Evolutionary conservation across 2,329 filamentous ascomycete genomes (phyloP).

Genomic region (Xylaria digitata): DNA sequence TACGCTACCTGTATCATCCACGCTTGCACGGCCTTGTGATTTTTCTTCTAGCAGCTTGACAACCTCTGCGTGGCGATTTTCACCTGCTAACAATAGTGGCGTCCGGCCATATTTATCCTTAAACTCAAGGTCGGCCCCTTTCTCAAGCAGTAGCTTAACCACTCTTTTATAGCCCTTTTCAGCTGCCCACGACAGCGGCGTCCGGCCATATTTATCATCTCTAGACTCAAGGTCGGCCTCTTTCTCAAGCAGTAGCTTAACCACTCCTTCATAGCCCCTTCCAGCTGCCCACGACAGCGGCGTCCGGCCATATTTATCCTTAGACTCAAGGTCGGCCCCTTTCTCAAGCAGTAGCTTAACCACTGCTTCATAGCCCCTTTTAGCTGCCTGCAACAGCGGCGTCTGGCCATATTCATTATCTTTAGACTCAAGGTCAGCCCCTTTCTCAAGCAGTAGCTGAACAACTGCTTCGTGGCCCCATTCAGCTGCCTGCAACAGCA

Average conservation of each 20-base stretch:
- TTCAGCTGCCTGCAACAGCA: background rate
- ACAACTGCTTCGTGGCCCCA: background rate
- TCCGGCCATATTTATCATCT: background rate
- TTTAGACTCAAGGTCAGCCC: background rate
- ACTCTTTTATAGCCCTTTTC: background rate
- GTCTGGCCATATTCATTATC: background rate
- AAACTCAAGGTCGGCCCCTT: background rate
- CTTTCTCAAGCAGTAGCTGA: background rate
- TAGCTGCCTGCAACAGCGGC: background rate
- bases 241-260: background rate
- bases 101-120: background rate
- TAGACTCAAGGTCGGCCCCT: background rate
- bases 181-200: background rate
- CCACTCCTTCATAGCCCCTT: no score
- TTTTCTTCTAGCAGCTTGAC: background rate
- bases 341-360: background rate
- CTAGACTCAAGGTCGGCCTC: background rate
- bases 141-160: slow-evolving; percentile 6
- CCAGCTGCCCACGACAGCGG: background rate
- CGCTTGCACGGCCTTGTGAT: no score
- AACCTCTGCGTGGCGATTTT: no score
- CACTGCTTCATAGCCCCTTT: background rate
- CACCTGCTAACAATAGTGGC: background rate
- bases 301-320: background rate
- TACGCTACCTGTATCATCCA: no score